phyloP scores from a whole-genome alignment of 1,284 basidiomycete species.

The Amanita bisporigera region DNA sequence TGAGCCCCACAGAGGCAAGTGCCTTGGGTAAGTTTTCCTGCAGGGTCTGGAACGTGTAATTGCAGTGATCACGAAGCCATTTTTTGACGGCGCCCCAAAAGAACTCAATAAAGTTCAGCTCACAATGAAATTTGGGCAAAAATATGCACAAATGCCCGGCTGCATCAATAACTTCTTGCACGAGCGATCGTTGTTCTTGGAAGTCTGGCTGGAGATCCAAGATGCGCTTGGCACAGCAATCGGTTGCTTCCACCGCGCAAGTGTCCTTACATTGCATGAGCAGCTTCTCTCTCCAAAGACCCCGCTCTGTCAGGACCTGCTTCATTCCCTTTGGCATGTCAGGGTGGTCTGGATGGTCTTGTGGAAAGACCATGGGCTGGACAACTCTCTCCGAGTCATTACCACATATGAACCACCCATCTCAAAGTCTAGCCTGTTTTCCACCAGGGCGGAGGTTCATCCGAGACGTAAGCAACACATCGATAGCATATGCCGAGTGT shows the following conservation, averaged over 20 bases:
- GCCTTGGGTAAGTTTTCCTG: conserved; percentile 29
- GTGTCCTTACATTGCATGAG: conserved; percentile 21
- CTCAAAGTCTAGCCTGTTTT: conserved; percentile 42
- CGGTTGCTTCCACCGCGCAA: conserved; percentile 8
- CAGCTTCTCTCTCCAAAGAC: conserved; percentile 14
- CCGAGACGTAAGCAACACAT: conserved; percentile 41
- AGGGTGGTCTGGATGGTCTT: conserved; percentile 13
- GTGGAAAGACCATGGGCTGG: conserved; percentile 31
- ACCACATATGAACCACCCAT: conserved; percentile 41
- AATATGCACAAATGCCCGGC: conserved; percentile 31
- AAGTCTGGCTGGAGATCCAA: conserved; percentile 31
- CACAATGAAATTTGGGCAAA: conserved; percentile 23
- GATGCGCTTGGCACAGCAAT: conserved; percentile 25
- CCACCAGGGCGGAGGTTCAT: conserved; percentile 44
- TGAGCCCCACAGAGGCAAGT: conserved; percentile 20
- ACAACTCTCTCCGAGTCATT: conserved; percentile 24
- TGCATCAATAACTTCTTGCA: conserved; percentile 34
- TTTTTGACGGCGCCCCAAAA: conserved; percentile 44
- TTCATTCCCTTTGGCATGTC: conserved; percentile 27
- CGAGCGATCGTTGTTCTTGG: conserved; percentile 25
- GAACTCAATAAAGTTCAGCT: conserved; percentile 30
- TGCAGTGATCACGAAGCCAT: conserved; percentile 31
- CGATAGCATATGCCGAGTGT: conserved; percentile 45
- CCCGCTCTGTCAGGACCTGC: conserved; percentile 21
- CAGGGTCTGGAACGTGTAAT: conserved; percentile 33